Evolutionary conservation across 148 eudicot genomes (phyloP).

Genomic region (Heliosperma pusillum): DNA sequence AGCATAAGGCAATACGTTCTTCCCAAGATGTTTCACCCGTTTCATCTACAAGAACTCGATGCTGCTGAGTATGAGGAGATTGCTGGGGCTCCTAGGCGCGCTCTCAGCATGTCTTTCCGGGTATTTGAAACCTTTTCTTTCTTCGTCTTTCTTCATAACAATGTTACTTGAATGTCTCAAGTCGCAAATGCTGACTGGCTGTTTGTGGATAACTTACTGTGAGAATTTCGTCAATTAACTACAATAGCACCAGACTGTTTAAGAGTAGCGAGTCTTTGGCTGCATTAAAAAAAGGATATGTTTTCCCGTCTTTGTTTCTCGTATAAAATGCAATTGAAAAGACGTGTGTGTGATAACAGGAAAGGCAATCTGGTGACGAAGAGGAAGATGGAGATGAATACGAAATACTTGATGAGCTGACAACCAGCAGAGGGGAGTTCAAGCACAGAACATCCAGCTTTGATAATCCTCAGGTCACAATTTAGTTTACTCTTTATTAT

Average conservation of each 20-base stretch:
- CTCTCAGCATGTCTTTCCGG: conserved; percentile 32
- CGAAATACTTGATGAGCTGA: conserved; percentile 51
- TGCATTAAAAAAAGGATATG: too few species aligned
- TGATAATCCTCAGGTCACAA: conserved; percentile 33
- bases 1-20: conserved; percentile 53
- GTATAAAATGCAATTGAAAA: background rate
- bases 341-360: conserved; percentile 19
- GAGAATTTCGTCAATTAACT: background rate
- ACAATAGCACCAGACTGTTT: too few species aligned
- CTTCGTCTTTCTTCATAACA: background rate
- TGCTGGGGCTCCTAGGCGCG: conserved; percentile 38
- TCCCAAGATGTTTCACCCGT: conserved; percentile 56
- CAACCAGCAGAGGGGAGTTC: conserved; percentile 58
- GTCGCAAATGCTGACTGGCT: too few species aligned
- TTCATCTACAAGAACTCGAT: conserved; percentile 59
- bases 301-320: background rate
- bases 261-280: too few species aligned
- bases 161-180: too few species aligned
- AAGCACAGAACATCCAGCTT: conserved; percentile 38
- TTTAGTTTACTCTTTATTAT: background rate
- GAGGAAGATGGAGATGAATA: conserved; percentile 27
- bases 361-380: conserved; percentile 21
- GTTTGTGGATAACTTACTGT: too few species aligned
- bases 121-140: conserved; percentile 18
- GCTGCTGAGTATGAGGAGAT: conserved; percentile 80